phyloP scores from a whole-genome alignment of 2,329 filamentous ascomycete species.

The Alternaria gaisen region DNA sequence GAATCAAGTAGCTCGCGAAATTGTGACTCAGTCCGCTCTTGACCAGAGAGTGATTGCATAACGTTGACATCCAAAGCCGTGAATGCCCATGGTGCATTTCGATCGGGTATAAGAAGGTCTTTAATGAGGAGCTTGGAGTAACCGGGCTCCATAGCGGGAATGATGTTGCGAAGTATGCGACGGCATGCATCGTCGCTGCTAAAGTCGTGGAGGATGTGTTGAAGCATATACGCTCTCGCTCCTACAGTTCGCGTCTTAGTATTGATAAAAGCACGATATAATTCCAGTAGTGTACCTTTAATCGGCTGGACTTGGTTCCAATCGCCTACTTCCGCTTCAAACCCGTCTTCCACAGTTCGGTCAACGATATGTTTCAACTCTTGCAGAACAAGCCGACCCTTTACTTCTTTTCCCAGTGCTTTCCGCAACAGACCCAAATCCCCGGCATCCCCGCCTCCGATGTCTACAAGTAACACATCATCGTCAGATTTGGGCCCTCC shows the following conservation, averaged over 20 bases:
- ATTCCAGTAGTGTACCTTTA: not conserved
- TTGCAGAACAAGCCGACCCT: conserved; percentile 18
- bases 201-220: not conserved
- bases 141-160: not conserved
- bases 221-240: not conserved
- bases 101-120: not conserved
- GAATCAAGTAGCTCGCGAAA: not conserved
- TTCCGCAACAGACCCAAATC: not conserved
- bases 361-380: conserved; percentile 24
- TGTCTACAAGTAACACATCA: not conserved
- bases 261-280: fast-evolving
- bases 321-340: conserved; percentile 4
- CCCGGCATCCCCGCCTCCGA: not conserved
- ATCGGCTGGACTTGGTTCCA: not conserved
- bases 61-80: not conserved
- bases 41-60: not conserved
- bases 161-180: not conserved
- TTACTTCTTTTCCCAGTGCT: not conserved
- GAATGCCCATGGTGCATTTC: not conserved
- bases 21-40: not conserved
- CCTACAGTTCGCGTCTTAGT: fast-evolving
- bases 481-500: not conserved
- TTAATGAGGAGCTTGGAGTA: not conserved
- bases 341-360: conserved; percentile 5
- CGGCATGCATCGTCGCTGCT: not conserved